Conservation (phyloP, 345 rosid genomes). For the Linum tenue region DNA sequence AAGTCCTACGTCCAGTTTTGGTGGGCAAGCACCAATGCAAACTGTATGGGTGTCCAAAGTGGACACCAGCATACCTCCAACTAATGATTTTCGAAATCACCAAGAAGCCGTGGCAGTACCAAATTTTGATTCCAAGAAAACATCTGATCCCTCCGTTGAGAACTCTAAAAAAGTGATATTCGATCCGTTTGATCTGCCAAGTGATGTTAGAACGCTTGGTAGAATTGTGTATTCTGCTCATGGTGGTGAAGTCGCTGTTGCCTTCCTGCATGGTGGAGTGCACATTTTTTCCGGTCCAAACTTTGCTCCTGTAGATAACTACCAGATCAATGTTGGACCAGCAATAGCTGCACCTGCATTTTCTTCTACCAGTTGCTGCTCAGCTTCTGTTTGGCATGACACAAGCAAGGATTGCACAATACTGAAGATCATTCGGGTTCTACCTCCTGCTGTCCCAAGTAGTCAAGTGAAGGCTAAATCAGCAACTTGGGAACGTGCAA, state of each 20-base stretch:
- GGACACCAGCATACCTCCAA: constrained; percentile 86
- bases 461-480: constrained; percentile 69
- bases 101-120: constrained; percentile 47
- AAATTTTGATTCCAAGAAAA: constrained; percentile 41
- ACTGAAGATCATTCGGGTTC: constrained; percentile 86
- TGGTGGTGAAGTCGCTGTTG: constrained; percentile 96
- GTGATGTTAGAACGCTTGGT: constrained; percentile 90
- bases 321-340: constrained; percentile 92
- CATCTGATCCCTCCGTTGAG: constrained; percentile 43
- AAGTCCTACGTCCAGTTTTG: constrained; percentile 81
- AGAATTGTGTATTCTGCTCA: constrained; percentile 97
- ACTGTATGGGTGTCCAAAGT: constrained; percentile 96
- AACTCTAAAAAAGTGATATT: constrained; percentile 62
- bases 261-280: constrained; percentile 92
- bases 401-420: constrained; percentile 68
- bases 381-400: constrained; percentile 98
- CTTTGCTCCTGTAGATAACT: constrained; percentile 78
- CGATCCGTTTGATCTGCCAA: constrained; percentile 97
- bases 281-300: constrained; percentile 96
- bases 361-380: constrained; percentile 98
- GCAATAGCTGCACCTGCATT: constrained; percentile 98
- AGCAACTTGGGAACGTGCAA: constrained; percentile 91
- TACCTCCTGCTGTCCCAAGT: constrained; percentile 84
- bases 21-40: constrained; percentile 94
- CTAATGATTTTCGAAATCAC: constrained; percentile 64